A percentile compares a stretch with the other conserved stretches of the same genome.
Evolutionary conservation across 352 stramenopile species (phyloP).

Genomic region (Aphanomyces stellatus): DNA sequence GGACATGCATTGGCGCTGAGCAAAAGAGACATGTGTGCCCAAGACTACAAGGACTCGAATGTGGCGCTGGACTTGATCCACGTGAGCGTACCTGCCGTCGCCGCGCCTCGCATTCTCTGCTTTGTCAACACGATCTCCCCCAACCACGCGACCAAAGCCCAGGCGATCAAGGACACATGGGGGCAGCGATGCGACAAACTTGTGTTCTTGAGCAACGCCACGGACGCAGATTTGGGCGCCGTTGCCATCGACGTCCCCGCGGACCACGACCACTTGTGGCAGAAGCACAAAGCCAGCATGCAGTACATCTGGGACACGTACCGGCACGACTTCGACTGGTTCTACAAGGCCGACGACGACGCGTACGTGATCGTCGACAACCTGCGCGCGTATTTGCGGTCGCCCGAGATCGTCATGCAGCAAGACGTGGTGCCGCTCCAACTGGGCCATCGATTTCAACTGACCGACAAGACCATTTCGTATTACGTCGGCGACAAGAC

Average conservation of each 20-base stretch:
- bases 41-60: constrained; percentile 37
- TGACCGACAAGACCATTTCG: constrained; percentile 55
- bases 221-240: background rate
- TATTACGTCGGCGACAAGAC: constrained; percentile 69
- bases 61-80: constrained; percentile 35
- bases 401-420: constrained; percentile 19
- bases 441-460: constrained; percentile 54
- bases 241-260: background rate
- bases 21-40: constrained; percentile 27
- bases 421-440: constrained; percentile 18
- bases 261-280: constrained; percentile 18
- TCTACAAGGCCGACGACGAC: constrained; percentile 23
- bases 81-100: constrained; percentile 23
- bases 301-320: constrained; percentile 19
- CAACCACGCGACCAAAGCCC: constrained; percentile 14
- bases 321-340: constrained; percentile 20
- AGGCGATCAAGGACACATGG: constrained; percentile 16
- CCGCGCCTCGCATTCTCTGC: constrained; percentile 12
- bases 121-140: constrained; percentile 21
- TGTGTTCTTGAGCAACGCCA: constrained; percentile 21
- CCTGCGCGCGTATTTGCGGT: constrained; percentile 16
- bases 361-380: constrained; percentile 22
- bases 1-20: no score
- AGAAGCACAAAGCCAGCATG: constrained; percentile 20
- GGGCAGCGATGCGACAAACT: constrained; percentile 14